These are phyloP conservation scores for Helminthosporium solani DNA, from an alignment of 2,329 filamentous ascomycete species.

Conservation along the genomic window DNA sequence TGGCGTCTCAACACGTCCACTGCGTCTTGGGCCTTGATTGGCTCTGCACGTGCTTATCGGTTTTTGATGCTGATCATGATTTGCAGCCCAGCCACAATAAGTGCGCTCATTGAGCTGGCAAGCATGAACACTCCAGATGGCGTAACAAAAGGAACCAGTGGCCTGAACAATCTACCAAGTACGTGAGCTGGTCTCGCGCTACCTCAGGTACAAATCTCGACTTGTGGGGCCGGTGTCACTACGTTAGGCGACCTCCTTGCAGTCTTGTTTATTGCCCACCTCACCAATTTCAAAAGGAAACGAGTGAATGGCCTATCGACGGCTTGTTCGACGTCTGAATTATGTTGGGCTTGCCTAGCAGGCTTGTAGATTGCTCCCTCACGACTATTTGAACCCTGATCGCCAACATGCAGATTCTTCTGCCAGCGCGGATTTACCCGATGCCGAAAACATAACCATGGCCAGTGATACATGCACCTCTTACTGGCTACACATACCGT, in stretches of 20 bases:
- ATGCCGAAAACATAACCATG: constrained; percentile 4
- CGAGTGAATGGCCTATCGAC: neutral
- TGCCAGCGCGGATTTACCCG: constrained; percentile 12
- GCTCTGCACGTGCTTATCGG: neutral
- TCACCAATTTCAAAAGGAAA: neutral
- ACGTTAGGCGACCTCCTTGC: neutral
- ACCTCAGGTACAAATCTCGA: constrained; percentile 6
- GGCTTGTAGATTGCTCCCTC: constrained; percentile 18
- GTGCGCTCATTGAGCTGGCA: constrained; percentile 1
- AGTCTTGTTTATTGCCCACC: neutral
- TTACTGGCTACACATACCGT: constrained; percentile 3
- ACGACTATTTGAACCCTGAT: constrained; percentile 6
- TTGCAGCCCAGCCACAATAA: neutral
- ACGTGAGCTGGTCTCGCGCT: constrained; percentile 3
- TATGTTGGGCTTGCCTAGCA: constrained; percentile 14
- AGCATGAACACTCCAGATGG: constrained; percentile 3
- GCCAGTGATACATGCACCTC: neutral
- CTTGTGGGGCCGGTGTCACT: constrained; percentile 4
- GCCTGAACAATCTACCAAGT: neutral
- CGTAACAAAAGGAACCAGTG: constrained; percentile 1
- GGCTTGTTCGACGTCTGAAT: constrained; percentile 6
- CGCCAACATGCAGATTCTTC: constrained; percentile 8
- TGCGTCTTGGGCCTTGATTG: no score
- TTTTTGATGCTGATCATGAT: neutral
- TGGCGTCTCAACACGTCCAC: no score